Conservation (phyloP, 352 stramenopile genomes). For the Albugo candida region DNA sequence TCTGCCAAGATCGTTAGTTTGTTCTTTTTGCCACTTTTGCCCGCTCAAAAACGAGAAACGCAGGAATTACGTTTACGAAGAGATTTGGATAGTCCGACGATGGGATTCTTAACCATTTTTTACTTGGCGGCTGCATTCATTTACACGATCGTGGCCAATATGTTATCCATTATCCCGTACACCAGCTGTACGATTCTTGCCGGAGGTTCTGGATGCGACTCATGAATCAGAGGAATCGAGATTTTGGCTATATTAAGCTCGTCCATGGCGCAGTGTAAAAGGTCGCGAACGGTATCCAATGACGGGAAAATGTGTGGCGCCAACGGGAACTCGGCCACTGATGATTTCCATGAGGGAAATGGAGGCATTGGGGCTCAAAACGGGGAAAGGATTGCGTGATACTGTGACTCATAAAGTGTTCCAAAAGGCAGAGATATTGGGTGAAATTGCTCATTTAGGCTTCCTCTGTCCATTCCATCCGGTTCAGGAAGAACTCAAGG, state of each 20-base stretch:
- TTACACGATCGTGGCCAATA: constrained; percentile 24
- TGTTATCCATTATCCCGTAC: constrained; percentile 33
- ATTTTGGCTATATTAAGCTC: too few species aligned
- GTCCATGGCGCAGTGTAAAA: too few species aligned
- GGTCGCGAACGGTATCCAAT: not conserved
- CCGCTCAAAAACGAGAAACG: constrained; percentile 23
- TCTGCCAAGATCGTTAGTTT: constrained; percentile 23
- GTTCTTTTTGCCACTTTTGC: constrained; percentile 31
- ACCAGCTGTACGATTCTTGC: constrained; percentile 37
- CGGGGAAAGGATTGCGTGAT: constrained; percentile 47
- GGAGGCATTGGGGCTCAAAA: constrained; percentile 63
- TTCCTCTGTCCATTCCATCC: constrained; percentile 75
- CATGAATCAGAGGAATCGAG: too few species aligned
- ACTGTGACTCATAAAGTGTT: constrained; percentile 57
- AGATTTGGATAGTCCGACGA: constrained; percentile 18
- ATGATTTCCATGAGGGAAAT: constrained; percentile 79
- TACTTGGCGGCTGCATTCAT: constrained; percentile 25
- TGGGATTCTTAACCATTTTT: constrained; percentile 16
- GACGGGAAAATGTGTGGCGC: constrained; percentile 18
- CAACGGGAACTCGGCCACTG: constrained; percentile 48
- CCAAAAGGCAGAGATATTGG: constrained; percentile 37
- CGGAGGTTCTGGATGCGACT: constrained; percentile 27
- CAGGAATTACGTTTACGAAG: constrained; percentile 24
- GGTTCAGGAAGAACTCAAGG: constrained; percentile 27
- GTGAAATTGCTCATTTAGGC: constrained; percentile 53